Percentiles rank a stretch among this genome's conserved stretches.
These are phyloP conservation scores for Colletotrichum phormii DNA, from an alignment of 2,329 filamentous ascomycete genomes.

Conservation along the genomic window DNA sequence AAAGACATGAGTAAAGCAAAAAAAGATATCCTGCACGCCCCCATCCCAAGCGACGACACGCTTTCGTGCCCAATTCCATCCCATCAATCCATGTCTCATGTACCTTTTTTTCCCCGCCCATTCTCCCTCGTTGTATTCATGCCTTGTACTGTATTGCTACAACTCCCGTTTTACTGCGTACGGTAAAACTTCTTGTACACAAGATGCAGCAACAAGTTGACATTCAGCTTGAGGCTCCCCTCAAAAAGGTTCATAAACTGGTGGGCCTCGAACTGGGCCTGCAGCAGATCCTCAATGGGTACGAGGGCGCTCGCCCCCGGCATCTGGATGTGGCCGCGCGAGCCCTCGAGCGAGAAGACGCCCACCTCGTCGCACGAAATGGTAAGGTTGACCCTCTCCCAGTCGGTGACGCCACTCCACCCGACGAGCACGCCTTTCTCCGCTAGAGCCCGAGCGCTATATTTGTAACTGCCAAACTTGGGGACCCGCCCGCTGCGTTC, in stretches of 20 bases:
- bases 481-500: slow-evolving; percentile 89
- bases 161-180: slow-evolving; percentile 62
- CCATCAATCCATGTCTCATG: slow-evolving; percentile 33
- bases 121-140: not conserved
- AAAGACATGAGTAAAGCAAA: not conserved
- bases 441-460: slow-evolving; percentile 86
- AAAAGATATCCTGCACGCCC: slow-evolving; percentile 28
- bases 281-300: slow-evolving; percentile 90
- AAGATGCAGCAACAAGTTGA: slow-evolving; percentile 95
- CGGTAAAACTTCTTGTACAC: slow-evolving; percentile 99
- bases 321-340: slow-evolving; percentile 92
- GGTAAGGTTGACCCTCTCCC: slow-evolving; percentile 92
- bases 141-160: not conserved
- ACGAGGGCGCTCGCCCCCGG: slow-evolving; percentile 91
- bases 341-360: slow-evolving; percentile 92
- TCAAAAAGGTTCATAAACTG: slow-evolving; percentile 98
- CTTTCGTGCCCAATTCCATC: slow-evolving; percentile 22
- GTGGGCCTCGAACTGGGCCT: slow-evolving; percentile 96
- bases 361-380: slow-evolving; percentile 95
- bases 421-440: slow-evolving; percentile 94
- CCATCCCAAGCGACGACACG: not conserved
- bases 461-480: slow-evolving; percentile 98
- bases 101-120: not conserved
- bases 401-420: slow-evolving; percentile 90
- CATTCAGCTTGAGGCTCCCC: slow-evolving; percentile 86